Evolutionary conservation across 2,329 filamentous ascomycete species (phyloP), one percentile per base, ranked within the genome.

Genomic region (Penicillium rolfsii): DNA sequence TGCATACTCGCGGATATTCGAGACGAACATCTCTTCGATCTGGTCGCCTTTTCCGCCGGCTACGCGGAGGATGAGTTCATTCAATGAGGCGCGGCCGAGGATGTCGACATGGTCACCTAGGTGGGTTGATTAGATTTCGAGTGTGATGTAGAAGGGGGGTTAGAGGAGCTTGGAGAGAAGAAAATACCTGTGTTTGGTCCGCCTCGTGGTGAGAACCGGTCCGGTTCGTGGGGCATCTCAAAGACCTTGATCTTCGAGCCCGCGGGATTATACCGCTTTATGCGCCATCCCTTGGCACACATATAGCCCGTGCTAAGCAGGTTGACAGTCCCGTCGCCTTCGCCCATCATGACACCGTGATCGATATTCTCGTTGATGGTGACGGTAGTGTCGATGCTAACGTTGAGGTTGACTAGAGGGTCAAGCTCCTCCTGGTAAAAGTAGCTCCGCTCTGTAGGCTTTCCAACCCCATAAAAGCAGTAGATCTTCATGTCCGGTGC

Each of bases 151-250:
- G 38, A 22, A 22, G 19, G 14, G 55, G n/a, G 30, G n/a, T 35
- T 41, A 7, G 8, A 22, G 2, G 14, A 28, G 1, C 26, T 5
- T 1, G 12, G 7, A 6, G 12, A 14, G n/a, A 1, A 22, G 28
- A 12, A 2, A 33, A 61, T 76, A 84, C 82, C 85, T 38, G 86
- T 89, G 66, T 88, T 89, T 0, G 86, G 86, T 0, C 85, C 87
- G 45, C 87, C 87, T 4, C 95, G 83, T 0, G 95, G 92, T 69
- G 89, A 94, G 76, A 97, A 99, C 19, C 91, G 82, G 69, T 97
- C 94, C 1, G 95, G 95, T 72, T 98, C 93, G 73, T 99, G 95
- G 1, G 89, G 91, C 95, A 99, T 99, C 80, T 99, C 95, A 63
- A 90, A 93, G 0, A 93, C 91, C 43, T 88, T 96, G 64, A 99